Evolutionary conservation across 1,284 basidiomycete genomes (phyloP).

Genomic region (Pseudozyma sp.): DNA sequence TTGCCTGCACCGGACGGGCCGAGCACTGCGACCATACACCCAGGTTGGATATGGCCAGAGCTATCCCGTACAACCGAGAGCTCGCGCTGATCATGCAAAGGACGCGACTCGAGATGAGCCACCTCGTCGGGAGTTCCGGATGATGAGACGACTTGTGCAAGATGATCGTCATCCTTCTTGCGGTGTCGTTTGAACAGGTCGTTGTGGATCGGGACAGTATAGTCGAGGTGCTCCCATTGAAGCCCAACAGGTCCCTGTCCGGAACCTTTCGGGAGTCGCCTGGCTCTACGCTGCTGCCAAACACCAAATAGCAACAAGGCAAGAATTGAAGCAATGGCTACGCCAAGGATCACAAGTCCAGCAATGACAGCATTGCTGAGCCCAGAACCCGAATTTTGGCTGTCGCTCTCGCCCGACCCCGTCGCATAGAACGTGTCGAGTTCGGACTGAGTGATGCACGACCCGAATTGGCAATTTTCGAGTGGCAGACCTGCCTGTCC

Average conservation of each 20-base stretch:
- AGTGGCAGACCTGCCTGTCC: conserved; percentile 52
- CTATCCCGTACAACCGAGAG: conserved; percentile 25
- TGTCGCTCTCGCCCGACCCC: conserved; percentile 19
- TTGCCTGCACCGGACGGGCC: conserved; percentile 61
- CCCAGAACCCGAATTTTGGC: conserved; percentile 6
- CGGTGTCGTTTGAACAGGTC: conserved; percentile 9
- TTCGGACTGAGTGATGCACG: conserved; percentile 50
- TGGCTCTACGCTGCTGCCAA: conserved; percentile 37
- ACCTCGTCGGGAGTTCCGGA: conserved; percentile 13
- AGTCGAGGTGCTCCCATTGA: conserved; percentile 48
- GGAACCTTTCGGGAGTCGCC: conserved; percentile 18
- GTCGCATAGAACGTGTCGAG: conserved; percentile 42
- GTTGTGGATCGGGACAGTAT: conserved; percentile 18
- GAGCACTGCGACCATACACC: conserved; percentile 53
- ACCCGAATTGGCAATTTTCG: conserved; percentile 44
- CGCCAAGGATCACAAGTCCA: conserved; percentile 52
- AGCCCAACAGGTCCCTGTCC: conserved; percentile 41
- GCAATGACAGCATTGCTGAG: conserved; percentile 54
- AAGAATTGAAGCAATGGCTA: conserved; percentile 35
- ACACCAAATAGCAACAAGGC: conserved; percentile 35
- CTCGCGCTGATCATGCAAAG: neutral
- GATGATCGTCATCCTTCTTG: conserved; percentile 2
- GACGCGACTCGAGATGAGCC: conserved; percentile 13
- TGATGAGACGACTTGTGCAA: conserved; percentile 3
- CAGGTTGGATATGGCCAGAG: conserved; percentile 48